Base-by-base conservation (phyloP, 176 grass and related monocot genomes). In the Eragrostis nindensis region DNA sequence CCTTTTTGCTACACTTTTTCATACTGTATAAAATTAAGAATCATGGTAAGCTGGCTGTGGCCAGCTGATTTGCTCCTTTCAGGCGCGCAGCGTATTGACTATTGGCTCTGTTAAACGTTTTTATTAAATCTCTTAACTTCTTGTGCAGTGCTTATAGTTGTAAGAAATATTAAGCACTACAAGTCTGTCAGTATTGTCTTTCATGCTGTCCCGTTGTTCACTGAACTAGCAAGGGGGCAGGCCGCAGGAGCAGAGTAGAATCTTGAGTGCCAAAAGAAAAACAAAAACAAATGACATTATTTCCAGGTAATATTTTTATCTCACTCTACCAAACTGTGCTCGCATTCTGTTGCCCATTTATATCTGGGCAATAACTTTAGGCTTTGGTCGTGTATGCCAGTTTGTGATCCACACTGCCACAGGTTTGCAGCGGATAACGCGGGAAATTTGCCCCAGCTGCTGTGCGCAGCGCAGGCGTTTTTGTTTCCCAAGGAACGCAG, bases 401-500 rank as follows among this genome's bases (percentile, higher is more conserved):
- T 75, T 53, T 43, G 50, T 36, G 67, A 82, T 71, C 73, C 11
- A 25, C 46, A 72, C 2, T 1, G 46, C 46, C 32, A 36, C 32
- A 36, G 32, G 63, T 72, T 66, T 73, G 68, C 39, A 74, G 76
- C 43, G 38, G 60, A 59, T 79, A 70, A 21, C 68, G 32, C 62
- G 40, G 29, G 66, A 79, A 79, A 79, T 74, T 61, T 66, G 24
- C 17, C 53, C n/a, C n/a, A 60, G 21, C 22, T 49, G 68, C 40
- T 27, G 36, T 71, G 57, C 16, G 46, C 49, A 68, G 48, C 25
- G 60, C 65, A 60, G 60, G 69, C 41, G 60, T 68, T 62, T 39
- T 52, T 69, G 63, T 69, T 81, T 73, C 66, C 66, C 60, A 49
- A 83, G 86, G 40, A 17, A 81, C 75, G 5, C 44, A 41, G 32